These are phyloP conservation scores for Sporothrix sp. DNA, from an alignment of 2,329 filamentous ascomycete species.

Conservation along the genomic window DNA sequence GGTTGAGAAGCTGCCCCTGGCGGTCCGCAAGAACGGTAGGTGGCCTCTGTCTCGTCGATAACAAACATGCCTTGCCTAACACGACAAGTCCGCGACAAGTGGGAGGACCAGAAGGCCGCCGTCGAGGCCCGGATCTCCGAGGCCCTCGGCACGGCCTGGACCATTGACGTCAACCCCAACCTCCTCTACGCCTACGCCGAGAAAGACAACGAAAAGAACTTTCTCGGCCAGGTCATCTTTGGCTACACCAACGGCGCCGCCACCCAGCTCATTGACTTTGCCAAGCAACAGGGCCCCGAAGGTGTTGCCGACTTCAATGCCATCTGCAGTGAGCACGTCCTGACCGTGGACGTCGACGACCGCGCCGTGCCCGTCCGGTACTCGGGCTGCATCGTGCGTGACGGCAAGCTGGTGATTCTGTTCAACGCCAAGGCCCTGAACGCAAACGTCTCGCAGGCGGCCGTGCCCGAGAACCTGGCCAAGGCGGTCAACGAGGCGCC, in stretches of 20 bases:
- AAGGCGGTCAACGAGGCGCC: constrained; percentile 38
- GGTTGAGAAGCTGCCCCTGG: constrained; percentile 41
- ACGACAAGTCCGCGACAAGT: constrained; percentile 40
- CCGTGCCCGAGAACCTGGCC: constrained; percentile 29
- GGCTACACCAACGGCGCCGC: constrained; percentile 24
- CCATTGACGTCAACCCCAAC: constrained; percentile 37
- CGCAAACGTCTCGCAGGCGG: constrained; percentile 34
- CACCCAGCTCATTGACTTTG: constrained; percentile 9
- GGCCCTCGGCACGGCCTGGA: constrained; percentile 38
- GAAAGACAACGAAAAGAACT: constrained; percentile 32
- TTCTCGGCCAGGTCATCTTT: constrained; percentile 36
- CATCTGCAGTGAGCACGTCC: constrained; percentile 32
- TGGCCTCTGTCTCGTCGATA: background rate
- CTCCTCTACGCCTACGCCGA: constrained; percentile 37
- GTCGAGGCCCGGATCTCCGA: constrained; percentile 36
- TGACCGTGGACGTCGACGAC: constrained; percentile 38
- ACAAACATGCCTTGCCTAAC: background rate
- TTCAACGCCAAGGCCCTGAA: constrained; percentile 36
- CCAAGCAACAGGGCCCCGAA: constrained; percentile 22
- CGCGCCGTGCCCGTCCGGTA: constrained; percentile 29
- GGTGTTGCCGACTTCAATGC: constrained; percentile 35
- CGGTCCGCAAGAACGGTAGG: constrained; percentile 42
- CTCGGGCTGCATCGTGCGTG: constrained; percentile 32
- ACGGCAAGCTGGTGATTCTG: constrained; percentile 39
- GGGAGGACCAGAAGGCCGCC: constrained; percentile 37